Percentiles rank a stretch among this genome's conserved stretches.
Conservation (phyloP, 2,329 filamentous ascomycete genomes). For the Aspergillus texensis region DNA sequence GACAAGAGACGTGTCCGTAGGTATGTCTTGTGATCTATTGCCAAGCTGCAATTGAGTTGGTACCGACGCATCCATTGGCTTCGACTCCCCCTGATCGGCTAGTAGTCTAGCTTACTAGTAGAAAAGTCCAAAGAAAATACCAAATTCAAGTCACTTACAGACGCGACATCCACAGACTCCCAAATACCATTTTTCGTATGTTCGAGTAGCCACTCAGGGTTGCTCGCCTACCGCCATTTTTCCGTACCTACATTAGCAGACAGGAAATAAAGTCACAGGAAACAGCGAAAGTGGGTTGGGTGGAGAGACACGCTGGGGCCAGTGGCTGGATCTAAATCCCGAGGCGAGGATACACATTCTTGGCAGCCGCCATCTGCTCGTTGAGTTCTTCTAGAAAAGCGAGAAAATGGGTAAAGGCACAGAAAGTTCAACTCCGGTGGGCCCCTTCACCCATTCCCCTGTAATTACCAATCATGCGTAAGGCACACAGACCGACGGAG, state of each 20-base stretch:
- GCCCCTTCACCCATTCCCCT: neutral
- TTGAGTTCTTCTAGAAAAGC: constrained; percentile 21
- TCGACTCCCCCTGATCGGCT: constrained; percentile 9
- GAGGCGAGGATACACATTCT: constrained; percentile 6
- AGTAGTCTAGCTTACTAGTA: neutral
- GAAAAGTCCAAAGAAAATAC: neutral
- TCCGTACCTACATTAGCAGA: constrained; percentile 7
- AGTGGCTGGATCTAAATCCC: constrained; percentile 8
- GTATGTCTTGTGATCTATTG: constrained; percentile 15
- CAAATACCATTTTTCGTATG: neutral
- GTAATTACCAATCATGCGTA: constrained; percentile 9
- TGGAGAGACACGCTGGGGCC: constrained; percentile 2
- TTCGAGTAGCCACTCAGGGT: neutral
- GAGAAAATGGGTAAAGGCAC: constrained; percentile 5
- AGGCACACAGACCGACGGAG: neutral
- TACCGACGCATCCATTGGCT: constrained; percentile 6
- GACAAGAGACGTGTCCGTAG: neutral
- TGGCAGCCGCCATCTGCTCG: constrained; percentile 1
- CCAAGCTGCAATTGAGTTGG: constrained; percentile 18
- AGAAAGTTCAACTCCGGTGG: constrained; percentile 17
- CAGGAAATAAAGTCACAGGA: neutral
- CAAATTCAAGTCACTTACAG: neutral
- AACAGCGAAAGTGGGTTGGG: constrained; percentile 4
- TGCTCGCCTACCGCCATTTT: neutral
- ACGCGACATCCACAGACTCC: neutral